Conservation (phyloP, 352 stramenopile species). For the Nothophytophthora sp. region DNA sequence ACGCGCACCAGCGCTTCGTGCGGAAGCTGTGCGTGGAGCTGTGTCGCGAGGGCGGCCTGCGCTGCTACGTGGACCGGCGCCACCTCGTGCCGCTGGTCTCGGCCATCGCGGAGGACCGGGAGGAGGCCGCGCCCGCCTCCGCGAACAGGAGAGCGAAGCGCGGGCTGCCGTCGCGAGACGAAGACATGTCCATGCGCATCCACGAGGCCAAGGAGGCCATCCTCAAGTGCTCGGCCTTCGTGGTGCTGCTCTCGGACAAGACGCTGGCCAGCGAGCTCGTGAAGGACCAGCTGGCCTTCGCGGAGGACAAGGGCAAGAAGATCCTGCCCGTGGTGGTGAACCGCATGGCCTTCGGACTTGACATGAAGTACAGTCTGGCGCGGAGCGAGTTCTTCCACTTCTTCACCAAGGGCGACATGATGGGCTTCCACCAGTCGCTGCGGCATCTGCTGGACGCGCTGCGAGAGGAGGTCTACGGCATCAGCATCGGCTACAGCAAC, state of each 20-base stretch:
- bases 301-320: constrained; percentile 83
- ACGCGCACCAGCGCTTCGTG: constrained; percentile 75
- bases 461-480: constrained; percentile 70
- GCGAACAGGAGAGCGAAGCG: constrained; percentile 8
- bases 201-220: constrained; percentile 82
- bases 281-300: constrained; percentile 81
- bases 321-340: constrained; percentile 79
- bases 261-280: constrained; percentile 72
- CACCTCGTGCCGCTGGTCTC: constrained; percentile 28
- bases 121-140: constrained; percentile 16
- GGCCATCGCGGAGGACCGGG: constrained; percentile 27
- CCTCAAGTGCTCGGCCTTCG: constrained; percentile 77
- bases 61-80: constrained; percentile 72
- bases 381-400: constrained; percentile 85
- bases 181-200: constrained; percentile 75
- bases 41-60: constrained; percentile 59
- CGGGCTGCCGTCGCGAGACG: constrained; percentile 19
- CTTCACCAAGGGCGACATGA: constrained; percentile 76
- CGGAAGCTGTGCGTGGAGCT: constrained; percentile 68
- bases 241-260: constrained; percentile 75
- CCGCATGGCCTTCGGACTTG: constrained; percentile 59
- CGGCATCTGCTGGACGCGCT: constrained; percentile 54
- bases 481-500: constrained; percentile 37
- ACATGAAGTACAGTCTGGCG: constrained; percentile 81
- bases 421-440: constrained; percentile 71